Percentiles rank a stretch among this genome's conserved stretches.
Conservation (phyloP, 1,139 yeast species). For the Meyerozyma smithsonii region DNA sequence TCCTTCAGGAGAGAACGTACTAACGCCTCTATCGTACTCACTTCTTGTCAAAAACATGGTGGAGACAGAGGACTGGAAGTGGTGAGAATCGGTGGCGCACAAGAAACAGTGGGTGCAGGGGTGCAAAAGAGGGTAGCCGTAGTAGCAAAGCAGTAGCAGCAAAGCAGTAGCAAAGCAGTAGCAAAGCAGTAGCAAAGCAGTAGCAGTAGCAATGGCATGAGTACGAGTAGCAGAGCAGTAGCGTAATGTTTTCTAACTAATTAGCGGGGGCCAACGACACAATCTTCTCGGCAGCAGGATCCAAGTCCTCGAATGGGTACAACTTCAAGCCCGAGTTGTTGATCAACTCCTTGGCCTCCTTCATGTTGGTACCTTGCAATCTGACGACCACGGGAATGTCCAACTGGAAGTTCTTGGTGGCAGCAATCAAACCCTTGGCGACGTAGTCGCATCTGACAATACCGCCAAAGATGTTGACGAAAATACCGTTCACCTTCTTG, state of each 20-base stretch:
- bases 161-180: too few species aligned
- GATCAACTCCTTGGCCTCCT: conserved; percentile 82
- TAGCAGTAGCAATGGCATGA: background rate
- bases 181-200: background rate
- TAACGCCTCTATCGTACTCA: conserved; percentile 98
- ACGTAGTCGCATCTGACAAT: conserved; percentile 98
- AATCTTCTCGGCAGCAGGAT: conserved; percentile 95
- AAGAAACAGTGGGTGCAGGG: too few species aligned
- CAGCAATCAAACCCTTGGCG: conserved; percentile 70
- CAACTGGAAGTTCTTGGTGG: conserved; percentile 40
- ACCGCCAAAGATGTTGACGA: conserved; percentile 98
- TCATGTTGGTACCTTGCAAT: conserved; percentile 96
- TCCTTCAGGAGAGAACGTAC: conserved; percentile 98
- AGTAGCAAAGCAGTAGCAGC: background rate
- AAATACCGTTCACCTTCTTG: conserved; percentile 87
- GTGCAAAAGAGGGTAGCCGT: too few species aligned
- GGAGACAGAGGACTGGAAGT: background rate
- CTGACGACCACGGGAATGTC: conserved; percentile 95
- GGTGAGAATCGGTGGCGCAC: conserved; percentile 2
- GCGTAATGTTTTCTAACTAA: too few species aligned
- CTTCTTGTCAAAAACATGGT: conserved; percentile 94
- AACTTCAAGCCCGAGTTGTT: conserved; percentile 89
- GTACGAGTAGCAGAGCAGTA: background rate
- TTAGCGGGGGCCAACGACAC: conserved; percentile 56
- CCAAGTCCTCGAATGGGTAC: conserved; percentile 87